Evolutionary conservation across 1,139 yeast genomes (phyloP).

Genomic region (Geotrichum europaeum): DNA sequence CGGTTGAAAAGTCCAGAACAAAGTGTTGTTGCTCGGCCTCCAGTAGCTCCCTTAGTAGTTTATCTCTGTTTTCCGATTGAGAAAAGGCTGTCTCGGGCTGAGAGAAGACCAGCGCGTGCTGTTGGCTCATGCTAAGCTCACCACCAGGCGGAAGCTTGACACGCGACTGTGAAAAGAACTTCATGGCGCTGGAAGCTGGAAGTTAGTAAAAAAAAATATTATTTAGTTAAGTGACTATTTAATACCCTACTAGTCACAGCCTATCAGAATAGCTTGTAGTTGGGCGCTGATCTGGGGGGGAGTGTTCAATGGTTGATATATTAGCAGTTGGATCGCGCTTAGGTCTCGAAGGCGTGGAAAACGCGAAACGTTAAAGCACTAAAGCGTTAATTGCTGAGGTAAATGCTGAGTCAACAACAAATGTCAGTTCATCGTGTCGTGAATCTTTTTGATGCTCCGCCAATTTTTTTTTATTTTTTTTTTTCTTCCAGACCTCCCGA

Average conservation of each 20-base stretch:
- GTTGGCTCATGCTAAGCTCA: slow-evolving; percentile 3
- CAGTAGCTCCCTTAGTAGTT: slow-evolving; percentile 5
- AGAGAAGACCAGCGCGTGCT: slow-evolving; percentile 9
- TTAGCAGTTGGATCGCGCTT: background rate
- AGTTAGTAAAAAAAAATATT: background rate
- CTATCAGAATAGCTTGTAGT: background rate
- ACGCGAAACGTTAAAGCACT: background rate
- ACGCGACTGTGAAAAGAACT: slow-evolving; percentile 7
- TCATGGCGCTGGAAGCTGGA: background rate
- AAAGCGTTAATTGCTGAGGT: background rate
- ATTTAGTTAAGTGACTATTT: background rate
- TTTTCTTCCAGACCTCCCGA: background rate
- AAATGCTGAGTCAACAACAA: background rate
- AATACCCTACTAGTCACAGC: background rate
- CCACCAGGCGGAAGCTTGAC: slow-evolving; percentile 8
- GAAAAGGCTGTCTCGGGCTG: slow-evolving; percentile 11
- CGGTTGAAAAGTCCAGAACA: slow-evolving; percentile 6
- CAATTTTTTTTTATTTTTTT: background rate
- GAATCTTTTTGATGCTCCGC: background rate
- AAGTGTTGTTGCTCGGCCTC: slow-evolving; percentile 8
- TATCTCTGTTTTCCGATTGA: slow-evolving; percentile 6
- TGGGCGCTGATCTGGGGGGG: background rate
- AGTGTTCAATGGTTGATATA: background rate
- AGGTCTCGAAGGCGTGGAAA: background rate
- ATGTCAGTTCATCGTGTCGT: background rate